phyloP scores from a whole-genome alignment of 345 rosid species.

The Toxicodendron radicans region DNA sequence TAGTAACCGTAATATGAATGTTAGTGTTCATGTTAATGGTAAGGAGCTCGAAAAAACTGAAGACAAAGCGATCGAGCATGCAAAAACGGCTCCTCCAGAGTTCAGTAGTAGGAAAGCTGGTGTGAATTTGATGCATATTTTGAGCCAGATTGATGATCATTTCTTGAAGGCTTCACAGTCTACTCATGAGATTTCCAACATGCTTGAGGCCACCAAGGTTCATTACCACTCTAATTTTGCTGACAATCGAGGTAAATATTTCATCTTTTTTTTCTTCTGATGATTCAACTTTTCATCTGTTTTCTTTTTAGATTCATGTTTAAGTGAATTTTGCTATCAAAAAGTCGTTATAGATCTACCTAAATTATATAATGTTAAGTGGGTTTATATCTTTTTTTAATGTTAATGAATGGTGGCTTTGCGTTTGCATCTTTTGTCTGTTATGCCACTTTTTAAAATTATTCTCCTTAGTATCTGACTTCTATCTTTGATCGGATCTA shows the following conservation, averaged over 20 bases:
- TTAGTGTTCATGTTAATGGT: constrained; percentile 30
- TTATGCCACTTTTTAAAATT: constrained; percentile 18
- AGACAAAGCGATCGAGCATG: constrained; percentile 52
- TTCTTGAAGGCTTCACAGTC: constrained; percentile 81
- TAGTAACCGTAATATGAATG: constrained; percentile 23
- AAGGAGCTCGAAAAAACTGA: constrained; percentile 57
- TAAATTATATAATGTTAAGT: constrained; percentile 23
- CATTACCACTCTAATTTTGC: constrained; percentile 97
- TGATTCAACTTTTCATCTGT: neutral
- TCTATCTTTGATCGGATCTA: constrained; percentile 29
- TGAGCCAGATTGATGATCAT: constrained; percentile 74
- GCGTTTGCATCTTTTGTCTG: constrained; percentile 26
- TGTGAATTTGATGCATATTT: constrained; percentile 63
- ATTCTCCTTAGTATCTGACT: constrained; percentile 22
- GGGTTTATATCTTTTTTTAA: constrained; percentile 26
- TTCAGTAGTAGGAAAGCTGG: constrained; percentile 34
- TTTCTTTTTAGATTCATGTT: constrained; percentile 2
- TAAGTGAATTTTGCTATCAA: neutral
- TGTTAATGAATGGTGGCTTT: constrained; percentile 24
- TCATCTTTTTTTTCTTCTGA: neutral
- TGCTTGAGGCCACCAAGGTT: constrained; percentile 88
- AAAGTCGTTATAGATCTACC: constrained; percentile 26
- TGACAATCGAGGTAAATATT: constrained; percentile 68
- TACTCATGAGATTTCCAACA: constrained; percentile 79
- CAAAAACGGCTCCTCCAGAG: constrained; percentile 59